Percentiles rank a stretch among this genome's conserved stretches.
Conservation (phyloP, 2,329 filamentous ascomycete species). For the Coniella vitis region DNA sequence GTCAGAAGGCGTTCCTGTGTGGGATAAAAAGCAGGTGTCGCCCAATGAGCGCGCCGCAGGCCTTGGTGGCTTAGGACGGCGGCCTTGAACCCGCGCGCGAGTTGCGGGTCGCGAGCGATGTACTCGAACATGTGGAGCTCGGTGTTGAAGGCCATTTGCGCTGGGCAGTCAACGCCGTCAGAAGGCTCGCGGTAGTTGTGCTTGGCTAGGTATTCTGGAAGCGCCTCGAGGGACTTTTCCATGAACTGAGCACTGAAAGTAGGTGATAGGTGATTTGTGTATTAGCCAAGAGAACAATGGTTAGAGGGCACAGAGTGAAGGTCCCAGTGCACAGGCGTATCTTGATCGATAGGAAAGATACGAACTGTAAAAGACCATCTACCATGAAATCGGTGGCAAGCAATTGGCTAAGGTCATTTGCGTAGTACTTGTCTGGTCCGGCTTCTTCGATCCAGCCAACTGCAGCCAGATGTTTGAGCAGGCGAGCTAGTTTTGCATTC, state of each 20-base stretch:
- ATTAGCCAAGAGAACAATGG: background rate
- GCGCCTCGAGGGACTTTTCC: background rate
- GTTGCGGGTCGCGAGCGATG: constrained; percentile 1
- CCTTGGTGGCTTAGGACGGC: background rate
- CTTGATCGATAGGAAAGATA: background rate
- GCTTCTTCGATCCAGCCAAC: background rate
- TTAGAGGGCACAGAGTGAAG: background rate
- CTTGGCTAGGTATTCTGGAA: constrained; percentile 1
- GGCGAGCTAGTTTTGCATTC: background rate
- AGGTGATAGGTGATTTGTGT: background rate
- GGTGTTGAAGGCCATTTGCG: constrained; percentile 2
- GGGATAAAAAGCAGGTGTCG: background rate
- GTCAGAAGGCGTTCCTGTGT: constrained; percentile 1
- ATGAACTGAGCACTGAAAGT: background rate
- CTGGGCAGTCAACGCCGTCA: constrained; percentile 3
- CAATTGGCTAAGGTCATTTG: background rate
- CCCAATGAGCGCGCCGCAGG: constrained; percentile 1
- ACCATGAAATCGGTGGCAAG: background rate
- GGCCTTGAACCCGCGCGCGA: background rate
- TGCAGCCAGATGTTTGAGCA: constrained; percentile 4
- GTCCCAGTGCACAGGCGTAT: too few relatives aligned
- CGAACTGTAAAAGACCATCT: background rate
- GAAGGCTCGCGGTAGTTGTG: background rate
- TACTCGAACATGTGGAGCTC: constrained; percentile 6
- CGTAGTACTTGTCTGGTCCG: background rate